These are phyloP conservation scores for Circinella umbellata DNA, from an alignment of 371 early-diverging fungal genomes.

Conservation along the genomic window DNA sequence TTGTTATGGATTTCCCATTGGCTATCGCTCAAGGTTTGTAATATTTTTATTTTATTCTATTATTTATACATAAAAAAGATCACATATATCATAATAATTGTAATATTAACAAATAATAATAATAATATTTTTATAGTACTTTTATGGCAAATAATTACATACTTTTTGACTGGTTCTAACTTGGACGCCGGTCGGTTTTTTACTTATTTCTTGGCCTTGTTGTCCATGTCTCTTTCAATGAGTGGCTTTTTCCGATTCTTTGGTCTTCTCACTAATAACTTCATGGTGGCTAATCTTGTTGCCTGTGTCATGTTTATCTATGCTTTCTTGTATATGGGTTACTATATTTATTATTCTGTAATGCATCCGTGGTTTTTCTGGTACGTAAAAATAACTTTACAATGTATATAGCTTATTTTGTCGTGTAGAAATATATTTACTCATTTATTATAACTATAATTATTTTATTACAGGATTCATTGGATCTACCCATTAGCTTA, in stretches of 20 bases:
- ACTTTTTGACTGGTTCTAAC: slow-evolving; percentile 58
- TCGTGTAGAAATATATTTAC: no score
- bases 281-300: slow-evolving; percentile 50
- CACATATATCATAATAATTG: no score
- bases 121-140: slow-evolving; percentile 10
- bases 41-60: not conserved
- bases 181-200: slow-evolving; percentile 50
- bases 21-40: slow-evolving; percentile 38
- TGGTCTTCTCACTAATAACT: slow-evolving; percentile 48
- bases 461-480: slow-evolving; percentile 42
- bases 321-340: slow-evolving; percentile 60
- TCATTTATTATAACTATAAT: not conserved
- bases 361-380: slow-evolving; percentile 64
- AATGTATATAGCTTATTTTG: no score
- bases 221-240: slow-evolving; percentile 42
- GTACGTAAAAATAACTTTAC: not conserved
- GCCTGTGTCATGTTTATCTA: slow-evolving; percentile 54
- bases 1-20: slow-evolving; percentile 44
- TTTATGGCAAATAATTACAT: slow-evolving; percentile 30
- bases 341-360: slow-evolving; percentile 26
- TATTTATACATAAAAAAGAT: no score
- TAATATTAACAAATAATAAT: not conserved
- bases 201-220: slow-evolving; percentile 43
- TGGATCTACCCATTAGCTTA: slow-evolving; percentile 80
- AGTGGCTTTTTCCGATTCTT: slow-evolving; percentile 56